Evolutionary conservation across 2,329 filamentous ascomycete genomes (phyloP).

Genomic region (Colletotrichum magnum): DNA sequence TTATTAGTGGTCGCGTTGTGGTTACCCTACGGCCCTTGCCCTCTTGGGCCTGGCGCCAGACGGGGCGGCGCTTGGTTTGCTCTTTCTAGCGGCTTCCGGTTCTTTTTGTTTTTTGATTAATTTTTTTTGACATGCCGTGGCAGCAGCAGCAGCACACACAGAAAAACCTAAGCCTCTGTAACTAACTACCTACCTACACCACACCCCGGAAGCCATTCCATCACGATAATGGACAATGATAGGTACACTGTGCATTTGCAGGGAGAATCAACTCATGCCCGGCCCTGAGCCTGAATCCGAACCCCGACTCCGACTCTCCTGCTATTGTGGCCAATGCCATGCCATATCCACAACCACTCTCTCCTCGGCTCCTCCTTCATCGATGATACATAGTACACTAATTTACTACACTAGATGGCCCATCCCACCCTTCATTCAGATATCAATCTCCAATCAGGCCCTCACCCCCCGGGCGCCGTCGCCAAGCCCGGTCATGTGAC

Average conservation of each 20-base stretch:
- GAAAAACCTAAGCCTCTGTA: background rate
- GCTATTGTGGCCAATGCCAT: background rate
- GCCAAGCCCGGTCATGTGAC: constrained; percentile 31
- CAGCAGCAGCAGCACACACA: background rate
- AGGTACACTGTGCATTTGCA: background rate
- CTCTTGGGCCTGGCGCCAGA: constrained; percentile 21
- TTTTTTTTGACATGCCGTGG: background rate
- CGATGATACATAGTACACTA: background rate
- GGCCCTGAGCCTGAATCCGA: background rate
- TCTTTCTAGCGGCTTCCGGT: constrained; percentile 28
- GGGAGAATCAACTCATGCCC: background rate
- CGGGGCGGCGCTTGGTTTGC: constrained; percentile 19
- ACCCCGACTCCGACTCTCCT: background rate
- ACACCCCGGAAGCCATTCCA: too few relatives aligned
- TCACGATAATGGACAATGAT: too few relatives aligned
- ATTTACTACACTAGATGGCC: background rate
- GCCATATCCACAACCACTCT: constrained; percentile 12
- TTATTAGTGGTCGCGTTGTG: background rate
- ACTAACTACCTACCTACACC: too few relatives aligned
- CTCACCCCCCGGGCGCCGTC: constrained; percentile 25
- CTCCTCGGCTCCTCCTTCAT: constrained; percentile 6
- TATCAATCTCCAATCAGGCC: constrained; percentile 5
- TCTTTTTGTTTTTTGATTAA: background rate
- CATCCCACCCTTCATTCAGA: constrained; percentile 16
- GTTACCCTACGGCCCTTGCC: constrained; percentile 15